Evolutionary conservation across 1,284 basidiomycete genomes (phyloP).

Genomic region (Puccinia brachypodii): DNA sequence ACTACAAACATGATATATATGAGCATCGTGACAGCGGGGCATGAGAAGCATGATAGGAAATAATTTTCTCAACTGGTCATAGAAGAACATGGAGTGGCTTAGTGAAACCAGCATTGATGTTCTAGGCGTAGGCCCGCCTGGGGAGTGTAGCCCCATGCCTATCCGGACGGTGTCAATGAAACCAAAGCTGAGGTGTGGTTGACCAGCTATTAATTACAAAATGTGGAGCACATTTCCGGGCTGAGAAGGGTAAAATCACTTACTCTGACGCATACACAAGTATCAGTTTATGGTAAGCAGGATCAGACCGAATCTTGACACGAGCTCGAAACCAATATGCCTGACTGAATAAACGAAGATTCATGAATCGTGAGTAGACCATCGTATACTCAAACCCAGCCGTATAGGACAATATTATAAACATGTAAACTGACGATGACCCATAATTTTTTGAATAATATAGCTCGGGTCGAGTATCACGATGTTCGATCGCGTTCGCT

Average conservation of each 20-base stretch:
- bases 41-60: no score
- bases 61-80: slow-evolving; percentile 37
- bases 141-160: slow-evolving; percentile 22
- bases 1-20: no score
- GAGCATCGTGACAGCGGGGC: no score
- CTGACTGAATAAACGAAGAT: background rate
- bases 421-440: background rate
- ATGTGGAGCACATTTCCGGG: background rate
- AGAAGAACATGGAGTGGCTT: slow-evolving; percentile 48
- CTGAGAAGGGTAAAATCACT: background rate
- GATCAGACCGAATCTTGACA: slow-evolving; percentile 33
- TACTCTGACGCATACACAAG: slow-evolving; percentile 45
- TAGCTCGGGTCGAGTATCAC: background rate
- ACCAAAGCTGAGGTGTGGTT: slow-evolving; percentile 38
- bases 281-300: slow-evolving; percentile 40
- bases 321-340: slow-evolving; percentile 35
- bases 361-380: background rate
- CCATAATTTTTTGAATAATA: background rate
- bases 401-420: background rate
- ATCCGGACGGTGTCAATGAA: slow-evolving; percentile 40
- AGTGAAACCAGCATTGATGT: slow-evolving; percentile 31
- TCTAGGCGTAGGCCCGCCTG: background rate
- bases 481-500: slow-evolving; percentile 30
- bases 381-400: background rate
- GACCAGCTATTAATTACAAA: no score